These are phyloP conservation scores for Austroboletus rostrupii DNA, from an alignment of 1,284 basidiomycete species.

Conservation along the genomic window DNA sequence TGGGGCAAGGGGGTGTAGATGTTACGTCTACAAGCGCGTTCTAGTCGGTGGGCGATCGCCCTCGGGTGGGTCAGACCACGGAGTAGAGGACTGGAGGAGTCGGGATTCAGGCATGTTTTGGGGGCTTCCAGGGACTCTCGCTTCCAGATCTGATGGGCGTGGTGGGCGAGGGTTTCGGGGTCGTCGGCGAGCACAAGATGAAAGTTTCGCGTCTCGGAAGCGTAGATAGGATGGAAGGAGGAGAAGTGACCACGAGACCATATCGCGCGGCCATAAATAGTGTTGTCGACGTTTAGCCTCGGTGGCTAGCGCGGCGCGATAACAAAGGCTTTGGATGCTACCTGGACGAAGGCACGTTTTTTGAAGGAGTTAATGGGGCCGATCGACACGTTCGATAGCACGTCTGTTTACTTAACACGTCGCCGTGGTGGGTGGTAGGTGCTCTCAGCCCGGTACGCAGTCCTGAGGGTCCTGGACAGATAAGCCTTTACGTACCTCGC, in stretches of 20 bases:
- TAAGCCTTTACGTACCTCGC: constrained; percentile 1
- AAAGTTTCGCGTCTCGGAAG: background rate
- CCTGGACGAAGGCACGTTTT: background rate
- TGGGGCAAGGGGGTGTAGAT: constrained; percentile 13
- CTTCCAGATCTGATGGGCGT: background rate
- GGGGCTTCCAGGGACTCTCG: background rate
- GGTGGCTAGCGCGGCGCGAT: constrained; percentile 9
- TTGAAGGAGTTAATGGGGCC: background rate
- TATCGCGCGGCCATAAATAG: constrained; percentile 14
- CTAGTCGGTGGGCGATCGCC: background rate
- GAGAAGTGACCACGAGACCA: constrained; percentile 8
- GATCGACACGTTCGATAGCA: constrained; percentile 7
- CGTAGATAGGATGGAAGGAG: constrained; percentile 14
- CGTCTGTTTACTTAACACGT: background rate
- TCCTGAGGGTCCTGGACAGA: constrained; percentile 14
- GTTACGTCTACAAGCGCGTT: constrained; percentile 18
- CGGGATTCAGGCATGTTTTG: background rate
- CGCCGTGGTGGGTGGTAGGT: background rate
- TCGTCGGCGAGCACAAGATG: background rate
- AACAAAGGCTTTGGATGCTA: background rate
- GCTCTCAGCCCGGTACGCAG: background rate
- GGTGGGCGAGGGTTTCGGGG: constrained; percentile 1
- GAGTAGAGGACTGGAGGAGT: background rate
- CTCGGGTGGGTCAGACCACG: constrained; percentile 1
- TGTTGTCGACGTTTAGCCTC: background rate